Evolutionary conservation across 2,329 filamentous ascomycete genomes (phyloP), one percentile per base, ranked within the genome.

Genomic region (Ceratocystis eucalypticola): DNA sequence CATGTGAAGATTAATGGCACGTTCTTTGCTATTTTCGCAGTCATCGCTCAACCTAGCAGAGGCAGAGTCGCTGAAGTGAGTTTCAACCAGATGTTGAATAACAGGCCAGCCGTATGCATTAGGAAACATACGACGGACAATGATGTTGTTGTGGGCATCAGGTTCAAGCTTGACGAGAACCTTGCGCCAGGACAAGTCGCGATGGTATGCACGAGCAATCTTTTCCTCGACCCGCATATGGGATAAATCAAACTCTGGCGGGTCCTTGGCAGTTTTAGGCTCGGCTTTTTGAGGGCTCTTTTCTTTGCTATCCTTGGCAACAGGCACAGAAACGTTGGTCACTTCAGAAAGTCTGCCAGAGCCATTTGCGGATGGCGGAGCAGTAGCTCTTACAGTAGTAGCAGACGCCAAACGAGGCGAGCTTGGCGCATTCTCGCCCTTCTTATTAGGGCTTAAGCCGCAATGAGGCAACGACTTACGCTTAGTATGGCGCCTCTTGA

Each of bases 81-180:
- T 91, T 72, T 97, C 92, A 64, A 94, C 93, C 22, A 97, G 78
- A 76, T 99, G 94, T 76, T 96, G 92, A 62, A 97, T 80, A 0
- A 99, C 94, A 0, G 94, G 94, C 94, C 94, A 99, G 1, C 94
- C 94, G 71, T 96, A 96, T 0, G 94, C 94, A 72, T 99, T 99
- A 66, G 91, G 88, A 74, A 99, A 99, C 87, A 91, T 96, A 66
- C 94, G 87, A 17, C 94, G 88, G 28, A 99, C 94, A 68, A 97
- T 88, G 70, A 99, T 96, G 75, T 99, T 99, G 76, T 99, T 99
- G 77, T 99, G 94, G 0, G 94, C 94, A 75, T 99, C 94, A 0
- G 94, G 94, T 74, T 99, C 93, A 1, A 99, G 80, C 65, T 94
- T 88, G 15, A 99, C 94, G 3, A 99, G 83, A 1, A 99, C 94